phyloP scores from a whole-genome alignment of 805 yeast species.

The Candida vaughaniae region DNA sequence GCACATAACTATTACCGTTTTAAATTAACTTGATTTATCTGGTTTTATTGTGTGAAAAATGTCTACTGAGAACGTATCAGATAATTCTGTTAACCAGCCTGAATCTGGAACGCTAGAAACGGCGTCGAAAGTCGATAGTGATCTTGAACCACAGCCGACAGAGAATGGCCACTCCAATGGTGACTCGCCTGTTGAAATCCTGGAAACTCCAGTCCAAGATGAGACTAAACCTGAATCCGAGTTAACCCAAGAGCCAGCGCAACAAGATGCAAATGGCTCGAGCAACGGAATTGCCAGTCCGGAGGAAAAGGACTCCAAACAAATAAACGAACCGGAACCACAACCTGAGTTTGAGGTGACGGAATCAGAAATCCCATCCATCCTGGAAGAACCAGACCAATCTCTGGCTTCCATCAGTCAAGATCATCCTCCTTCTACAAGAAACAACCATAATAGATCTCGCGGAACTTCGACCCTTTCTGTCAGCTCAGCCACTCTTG shows the following conservation, averaged over 20 bases:
- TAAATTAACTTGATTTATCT: too few species aligned
- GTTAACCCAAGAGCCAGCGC: not conserved
- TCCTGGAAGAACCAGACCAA: constrained; percentile 12
- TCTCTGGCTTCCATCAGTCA: constrained; percentile 1
- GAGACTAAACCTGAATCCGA: not conserved
- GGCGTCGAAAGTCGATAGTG: not conserved
- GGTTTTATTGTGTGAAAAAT: too few species aligned
- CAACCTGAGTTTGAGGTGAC: not conserved
- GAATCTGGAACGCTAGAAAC: not conserved
- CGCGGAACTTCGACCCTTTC: constrained; percentile 4
- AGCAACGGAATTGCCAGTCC: not conserved
- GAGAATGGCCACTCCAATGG: too few species aligned
- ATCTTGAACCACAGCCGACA: not conserved
- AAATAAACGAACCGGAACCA: not conserved
- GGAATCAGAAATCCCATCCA: constrained; percentile 5
- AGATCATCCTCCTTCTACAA: constrained; percentile 7
- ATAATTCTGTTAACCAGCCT: too few species aligned
- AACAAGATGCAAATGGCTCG: not conserved
- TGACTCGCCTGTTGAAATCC: too few species aligned
- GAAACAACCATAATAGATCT: not conserved
- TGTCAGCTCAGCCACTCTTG: constrained; percentile 6
- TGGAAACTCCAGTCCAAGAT: not conserved
- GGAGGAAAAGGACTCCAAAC: not conserved
- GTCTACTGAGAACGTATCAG: too few species aligned
- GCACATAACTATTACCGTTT: too few species aligned